These are phyloP conservation scores for Coemansia sp. DNA, from an alignment of 192 early-diverging fungal species.

Conservation along the genomic window DNA sequence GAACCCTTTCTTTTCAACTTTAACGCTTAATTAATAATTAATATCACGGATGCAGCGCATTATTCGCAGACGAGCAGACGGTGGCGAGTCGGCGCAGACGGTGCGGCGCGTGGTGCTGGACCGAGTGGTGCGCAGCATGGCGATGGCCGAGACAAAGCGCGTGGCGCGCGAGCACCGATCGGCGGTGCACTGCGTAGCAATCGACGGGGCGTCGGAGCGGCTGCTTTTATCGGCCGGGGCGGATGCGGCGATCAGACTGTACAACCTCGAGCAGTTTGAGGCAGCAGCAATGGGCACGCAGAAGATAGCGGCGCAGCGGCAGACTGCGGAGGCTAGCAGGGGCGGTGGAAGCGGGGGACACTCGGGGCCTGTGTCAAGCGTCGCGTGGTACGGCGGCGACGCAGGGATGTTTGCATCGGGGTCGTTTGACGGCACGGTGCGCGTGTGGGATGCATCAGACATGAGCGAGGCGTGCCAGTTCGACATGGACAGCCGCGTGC, in stretches of 20 bases:
- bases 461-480: slow-evolving; percentile 72
- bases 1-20: too few species aligned
- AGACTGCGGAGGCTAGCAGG: slow-evolving; percentile 7
- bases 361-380: slow-evolving; percentile 62
- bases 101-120: slow-evolving; percentile 15
- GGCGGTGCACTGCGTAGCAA: slow-evolving; percentile 32
- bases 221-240: slow-evolving; percentile 35
- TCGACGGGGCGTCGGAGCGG: slow-evolving; percentile 31
- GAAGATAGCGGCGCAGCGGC: slow-evolving; percentile 18
- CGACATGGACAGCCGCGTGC: slow-evolving; percentile 64
- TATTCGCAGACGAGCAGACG: slow-evolving; percentile 23
- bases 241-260: slow-evolving; percentile 47
- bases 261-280: slow-evolving; percentile 29
- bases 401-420: slow-evolving; percentile 79
- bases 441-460: slow-evolving; percentile 76
- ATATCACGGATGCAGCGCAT: slow-evolving; percentile 12
- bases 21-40: neutral
- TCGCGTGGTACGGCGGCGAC: slow-evolving; percentile 82
- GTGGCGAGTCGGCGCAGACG: neutral
- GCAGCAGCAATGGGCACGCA: neutral
- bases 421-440: slow-evolving; percentile 73
- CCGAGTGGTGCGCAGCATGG: slow-evolving; percentile 18
- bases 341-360: slow-evolving; percentile 46
- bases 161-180: slow-evolving; percentile 32
- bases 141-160: slow-evolving; percentile 30